Percentiles rank a stretch among this genome's conserved stretches.
Conservation (phyloP, 129 eudicot species). For the Centella asiatica region DNA sequence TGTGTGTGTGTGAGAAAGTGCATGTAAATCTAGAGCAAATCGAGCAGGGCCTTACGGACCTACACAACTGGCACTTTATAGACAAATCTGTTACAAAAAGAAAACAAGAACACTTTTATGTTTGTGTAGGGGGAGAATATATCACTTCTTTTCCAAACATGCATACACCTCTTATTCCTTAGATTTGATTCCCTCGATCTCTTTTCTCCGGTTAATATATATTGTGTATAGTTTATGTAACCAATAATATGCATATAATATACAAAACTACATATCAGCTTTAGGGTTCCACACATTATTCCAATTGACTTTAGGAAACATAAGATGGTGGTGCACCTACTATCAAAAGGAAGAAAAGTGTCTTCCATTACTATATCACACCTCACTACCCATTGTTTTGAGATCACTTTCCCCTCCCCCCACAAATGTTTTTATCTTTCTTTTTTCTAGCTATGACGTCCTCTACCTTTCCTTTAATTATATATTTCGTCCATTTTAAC, state of each 20-base stretch:
- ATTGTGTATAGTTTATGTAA: not conserved
- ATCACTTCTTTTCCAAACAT: not conserved
- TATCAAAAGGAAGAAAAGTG: not conserved
- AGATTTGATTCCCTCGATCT: conserved; percentile 22
- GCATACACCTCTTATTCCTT: not conserved
- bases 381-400: too few relatives aligned
- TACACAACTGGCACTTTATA: conserved; percentile 21
- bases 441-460: too few relatives aligned
- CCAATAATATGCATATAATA: too few relatives aligned
- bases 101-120: conserved; percentile 5
- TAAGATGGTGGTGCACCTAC: not conserved
- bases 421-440: too few relatives aligned
- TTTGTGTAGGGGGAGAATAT: not conserved
- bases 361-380: not conserved
- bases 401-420: too few relatives aligned
- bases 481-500: too few relatives aligned
- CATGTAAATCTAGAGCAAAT: conserved; percentile 6
- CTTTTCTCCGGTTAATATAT: not conserved
- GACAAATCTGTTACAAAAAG: conserved; percentile 12
- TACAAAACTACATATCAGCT: not conserved
- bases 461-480: too few relatives aligned
- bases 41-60: conserved; percentile 5
- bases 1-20: not conserved
- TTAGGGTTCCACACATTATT: not conserved
- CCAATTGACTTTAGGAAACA: not conserved